Evolutionary conservation across 2,329 filamentous ascomycete genomes (phyloP).

Genomic region (Parasarocladium wereldwijsianum): DNA sequence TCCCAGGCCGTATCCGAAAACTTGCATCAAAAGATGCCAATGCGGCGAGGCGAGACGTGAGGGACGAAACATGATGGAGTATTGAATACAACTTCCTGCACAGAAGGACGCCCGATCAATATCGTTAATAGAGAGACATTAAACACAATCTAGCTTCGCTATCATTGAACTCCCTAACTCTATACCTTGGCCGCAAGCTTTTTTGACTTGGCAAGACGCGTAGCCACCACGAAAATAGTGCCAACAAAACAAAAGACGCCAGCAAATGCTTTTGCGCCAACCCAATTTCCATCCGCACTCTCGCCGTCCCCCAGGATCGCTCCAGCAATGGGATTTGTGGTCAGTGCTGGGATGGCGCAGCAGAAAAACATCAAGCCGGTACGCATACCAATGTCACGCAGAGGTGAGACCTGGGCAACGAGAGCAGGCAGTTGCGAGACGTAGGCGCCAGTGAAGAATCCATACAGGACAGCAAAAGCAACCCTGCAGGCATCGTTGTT

Average conservation of each 20-base stretch:
- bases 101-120: too few species aligned
- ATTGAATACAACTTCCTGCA: too few species aligned
- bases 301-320: constrained; percentile 17
- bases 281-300: constrained; percentile 12
- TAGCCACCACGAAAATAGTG: constrained; percentile 7
- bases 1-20: too few species aligned
- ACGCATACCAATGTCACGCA: constrained; percentile 2
- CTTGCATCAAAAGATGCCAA: too few species aligned
- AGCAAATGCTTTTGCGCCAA: constrained; percentile 21
- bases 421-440: constrained; percentile 42
- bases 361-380: constrained; percentile 25
- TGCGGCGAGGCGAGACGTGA: too few species aligned
- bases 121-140: too few species aligned
- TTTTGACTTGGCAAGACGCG: background rate
- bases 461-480: constrained; percentile 44
- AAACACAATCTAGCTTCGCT: too few species aligned
- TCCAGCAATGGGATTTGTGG: constrained; percentile 44
- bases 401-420: constrained; percentile 26
- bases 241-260: constrained; percentile 17
- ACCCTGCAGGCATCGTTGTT: constrained; percentile 30
- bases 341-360: constrained; percentile 43
- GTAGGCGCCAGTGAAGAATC: constrained; percentile 47
- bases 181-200: background rate
- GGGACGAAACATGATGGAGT: too few species aligned
- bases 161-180: too few species aligned